Conservation (phyloP, 805 yeast genomes). For the Myxozyma monticola region DNA sequence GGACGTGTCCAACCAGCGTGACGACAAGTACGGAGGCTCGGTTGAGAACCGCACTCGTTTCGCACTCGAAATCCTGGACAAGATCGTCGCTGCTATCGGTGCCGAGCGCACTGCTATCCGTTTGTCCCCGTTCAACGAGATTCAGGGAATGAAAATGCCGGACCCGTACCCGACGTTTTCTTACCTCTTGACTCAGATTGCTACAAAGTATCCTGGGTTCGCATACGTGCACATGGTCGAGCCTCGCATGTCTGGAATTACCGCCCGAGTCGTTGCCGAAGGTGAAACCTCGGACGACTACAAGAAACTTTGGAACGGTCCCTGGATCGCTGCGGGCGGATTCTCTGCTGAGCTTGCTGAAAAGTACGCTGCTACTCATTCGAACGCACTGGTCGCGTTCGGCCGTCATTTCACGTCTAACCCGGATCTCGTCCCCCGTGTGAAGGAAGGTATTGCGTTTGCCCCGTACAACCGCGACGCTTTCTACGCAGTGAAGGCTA, state of each 20-base stretch:
- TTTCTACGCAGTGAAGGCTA: constrained; percentile 43
- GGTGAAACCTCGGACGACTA: constrained; percentile 11
- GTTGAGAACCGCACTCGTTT: constrained; percentile 58
- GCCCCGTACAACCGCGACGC: constrained; percentile 49
- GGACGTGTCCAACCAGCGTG: constrained; percentile 49
- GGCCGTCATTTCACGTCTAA: constrained; percentile 56
- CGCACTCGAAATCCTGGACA: constrained; percentile 53
- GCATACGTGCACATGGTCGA: no score
- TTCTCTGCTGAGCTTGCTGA: constrained; percentile 25
- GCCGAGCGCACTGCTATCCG: constrained; percentile 42
- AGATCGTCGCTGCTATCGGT: constrained; percentile 54
- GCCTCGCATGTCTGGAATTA: constrained; percentile 40
- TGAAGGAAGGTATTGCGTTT: constrained; percentile 45
- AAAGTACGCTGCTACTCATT: constrained; percentile 13
- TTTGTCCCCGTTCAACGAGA: constrained; percentile 44
- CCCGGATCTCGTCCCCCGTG: constrained; percentile 53
- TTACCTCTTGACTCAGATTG: constrained; percentile 46
- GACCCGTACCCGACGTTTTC: constrained; percentile 44
- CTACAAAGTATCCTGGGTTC: constrained; percentile 42
- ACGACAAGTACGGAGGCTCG: constrained; percentile 65
- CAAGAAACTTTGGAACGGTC: constrained; percentile 24
- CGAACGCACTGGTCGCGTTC: constrained; percentile 39
- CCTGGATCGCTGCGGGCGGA: constrained; percentile 31
- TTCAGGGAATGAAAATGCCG: constrained; percentile 36
- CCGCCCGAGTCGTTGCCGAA: constrained; percentile 12